These are phyloP conservation scores for Pittosporum tobira DNA, from an alignment of 129 eudicot genomes.

Conservation along the genomic window DNA sequence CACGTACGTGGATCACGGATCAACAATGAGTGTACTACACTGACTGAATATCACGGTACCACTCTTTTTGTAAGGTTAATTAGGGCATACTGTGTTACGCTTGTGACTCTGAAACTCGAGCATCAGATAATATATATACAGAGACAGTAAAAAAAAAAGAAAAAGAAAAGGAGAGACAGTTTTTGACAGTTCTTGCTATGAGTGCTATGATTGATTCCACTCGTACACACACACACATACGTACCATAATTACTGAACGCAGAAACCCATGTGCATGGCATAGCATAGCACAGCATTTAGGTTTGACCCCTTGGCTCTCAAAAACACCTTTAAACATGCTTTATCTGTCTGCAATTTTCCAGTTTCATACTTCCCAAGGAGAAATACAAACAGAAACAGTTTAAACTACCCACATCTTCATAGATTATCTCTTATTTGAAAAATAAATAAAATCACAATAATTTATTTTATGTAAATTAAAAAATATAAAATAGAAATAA, in stretches of 20 bases:
- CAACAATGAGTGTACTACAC: not conserved
- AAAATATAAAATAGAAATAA: too few relatives aligned
- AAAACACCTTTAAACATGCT: not conserved
- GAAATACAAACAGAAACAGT: not conserved
- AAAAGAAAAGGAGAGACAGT: not conserved
- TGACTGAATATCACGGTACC: too few relatives aligned
- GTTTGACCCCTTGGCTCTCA: not conserved
- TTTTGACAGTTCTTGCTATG: too few relatives aligned
- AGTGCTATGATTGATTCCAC: too few relatives aligned
- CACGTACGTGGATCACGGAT: not conserved
- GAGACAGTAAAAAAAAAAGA: not conserved
- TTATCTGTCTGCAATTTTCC: not conserved
- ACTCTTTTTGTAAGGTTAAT: not conserved
- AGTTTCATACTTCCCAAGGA: not conserved
- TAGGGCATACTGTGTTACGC: too few relatives aligned
- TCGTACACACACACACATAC: too few relatives aligned
- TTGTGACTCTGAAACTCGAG: not conserved
- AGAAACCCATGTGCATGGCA: not conserved
- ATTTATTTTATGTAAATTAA: too few relatives aligned
- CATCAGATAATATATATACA: too few relatives aligned
- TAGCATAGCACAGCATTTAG: not conserved
- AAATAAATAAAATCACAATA: too few relatives aligned
- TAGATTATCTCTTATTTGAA: too few relatives aligned
- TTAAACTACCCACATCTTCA: not conserved
- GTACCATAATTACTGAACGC: too few relatives aligned